phyloP scores from a whole-genome alignment of 306 rosid species.

The Ochetophila trinervis region DNA sequence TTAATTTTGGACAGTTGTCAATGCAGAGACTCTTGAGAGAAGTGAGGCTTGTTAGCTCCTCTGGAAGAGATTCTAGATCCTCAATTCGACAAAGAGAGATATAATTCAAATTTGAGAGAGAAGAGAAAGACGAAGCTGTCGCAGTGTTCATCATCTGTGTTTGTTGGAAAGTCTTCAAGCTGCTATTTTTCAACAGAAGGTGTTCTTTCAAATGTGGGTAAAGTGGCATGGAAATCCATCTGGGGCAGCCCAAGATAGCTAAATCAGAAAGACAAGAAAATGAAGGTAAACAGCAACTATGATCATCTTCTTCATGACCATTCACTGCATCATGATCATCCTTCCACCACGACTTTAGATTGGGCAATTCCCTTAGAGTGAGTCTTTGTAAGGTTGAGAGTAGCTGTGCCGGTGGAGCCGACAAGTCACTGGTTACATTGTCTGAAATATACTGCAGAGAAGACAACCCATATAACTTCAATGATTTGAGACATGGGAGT shows the following conservation, averaged over 20 bases:
- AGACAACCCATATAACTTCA: background rate
- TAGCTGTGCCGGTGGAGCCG: background rate
- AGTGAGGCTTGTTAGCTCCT: conserved; percentile 6
- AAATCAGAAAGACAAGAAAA: conserved; percentile 16
- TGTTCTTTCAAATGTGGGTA: conserved; percentile 1
- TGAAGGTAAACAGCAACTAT: background rate
- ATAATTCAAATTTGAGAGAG: conserved; percentile 22
- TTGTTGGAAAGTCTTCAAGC: background rate
- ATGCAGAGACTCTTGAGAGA: conserved; percentile 14
- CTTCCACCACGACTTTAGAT: conserved; percentile 4
- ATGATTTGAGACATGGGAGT: background rate
- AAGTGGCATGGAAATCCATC: conserved; percentile 15
- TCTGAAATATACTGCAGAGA: conserved; percentile 2
- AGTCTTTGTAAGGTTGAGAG: background rate
- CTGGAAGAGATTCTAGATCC: background rate
- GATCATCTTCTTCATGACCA: background rate
- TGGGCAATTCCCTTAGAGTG: conserved; percentile 1
- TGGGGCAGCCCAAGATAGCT: conserved; percentile 4
- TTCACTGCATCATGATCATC: too few relatives aligned
- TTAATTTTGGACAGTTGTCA: background rate
- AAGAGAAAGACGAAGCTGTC: background rate
- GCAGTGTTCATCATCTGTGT: background rate
- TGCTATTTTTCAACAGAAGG: background rate
- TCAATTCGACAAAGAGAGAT: background rate
- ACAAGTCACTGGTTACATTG: background rate